phyloP scores from a whole-genome alignment of 768 basidiomycete species.

The Hydnum rufescens region DNA sequence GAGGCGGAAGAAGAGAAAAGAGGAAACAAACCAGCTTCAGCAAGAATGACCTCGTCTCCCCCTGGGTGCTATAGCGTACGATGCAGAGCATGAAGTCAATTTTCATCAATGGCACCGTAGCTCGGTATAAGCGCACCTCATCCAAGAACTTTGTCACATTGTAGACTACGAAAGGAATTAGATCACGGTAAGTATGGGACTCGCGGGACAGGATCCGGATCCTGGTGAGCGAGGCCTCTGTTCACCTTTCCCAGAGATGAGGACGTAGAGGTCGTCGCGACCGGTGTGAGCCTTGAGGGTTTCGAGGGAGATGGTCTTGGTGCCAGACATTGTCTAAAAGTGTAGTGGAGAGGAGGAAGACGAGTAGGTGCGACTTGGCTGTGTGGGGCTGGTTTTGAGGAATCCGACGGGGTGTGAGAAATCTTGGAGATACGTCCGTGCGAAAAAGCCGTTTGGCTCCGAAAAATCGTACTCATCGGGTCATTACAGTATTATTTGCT shows the following conservation, averaged over 20 bases:
- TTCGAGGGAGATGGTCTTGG: conserved; percentile 25
- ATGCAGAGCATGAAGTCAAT: conserved; percentile 4
- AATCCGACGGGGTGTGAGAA: no score
- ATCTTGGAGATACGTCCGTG: no score
- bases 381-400: no score
- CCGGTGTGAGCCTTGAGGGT: conserved; percentile 60
- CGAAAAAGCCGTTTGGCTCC: no score
- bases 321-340: no score
- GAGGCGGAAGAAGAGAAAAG: background rate
- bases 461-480: no score
- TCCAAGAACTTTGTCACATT: conserved; percentile 86
- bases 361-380: no score
- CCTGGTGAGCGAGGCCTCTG: background rate
- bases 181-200: conserved; percentile 4
- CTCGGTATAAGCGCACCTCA: conserved; percentile 36
- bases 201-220: conserved; percentile 2
- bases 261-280: conserved; percentile 61
- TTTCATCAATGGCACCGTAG: background rate
- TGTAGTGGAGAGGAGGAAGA: no score
- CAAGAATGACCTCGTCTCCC: conserved; percentile 92
- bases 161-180: conserved; percentile 44
- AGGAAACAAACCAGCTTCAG: conserved; percentile 60
- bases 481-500: no score
- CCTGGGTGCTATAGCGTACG: conserved; percentile 56
- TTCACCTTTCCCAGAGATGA: conserved; percentile 70